phyloP scores from a whole-genome alignment of 1,284 basidiomycete genomes.

The Ceratobasidium sp. region DNA sequence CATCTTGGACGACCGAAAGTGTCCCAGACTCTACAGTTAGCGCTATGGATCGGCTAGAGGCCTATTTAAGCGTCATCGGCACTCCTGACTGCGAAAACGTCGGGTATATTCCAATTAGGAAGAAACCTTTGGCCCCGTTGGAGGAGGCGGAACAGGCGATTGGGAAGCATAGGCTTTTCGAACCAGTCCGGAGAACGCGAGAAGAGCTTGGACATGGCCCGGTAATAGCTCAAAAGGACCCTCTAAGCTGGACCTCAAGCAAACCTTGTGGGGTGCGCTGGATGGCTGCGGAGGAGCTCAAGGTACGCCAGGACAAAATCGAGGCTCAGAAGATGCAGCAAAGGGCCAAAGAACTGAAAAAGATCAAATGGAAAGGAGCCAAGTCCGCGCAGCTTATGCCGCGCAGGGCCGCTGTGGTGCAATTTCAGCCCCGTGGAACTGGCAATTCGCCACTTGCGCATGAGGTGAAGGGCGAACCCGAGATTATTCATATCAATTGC shows the following conservation, averaged over 20 bases:
- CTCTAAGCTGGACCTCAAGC: neutral
- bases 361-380: slow-evolving; percentile 15
- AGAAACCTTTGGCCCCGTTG: neutral
- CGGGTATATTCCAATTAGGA: neutral
- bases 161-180: neutral
- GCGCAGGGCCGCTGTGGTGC: slow-evolving; percentile 9
- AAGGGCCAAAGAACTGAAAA: slow-evolving; percentile 18
- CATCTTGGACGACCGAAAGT: slow-evolving; percentile 5
- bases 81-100: slow-evolving; percentile 24
- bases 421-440: neutral
- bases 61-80: slow-evolving; percentile 36
- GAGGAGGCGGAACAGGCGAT: slow-evolving; percentile 1
- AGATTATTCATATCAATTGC: neutral
- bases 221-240: neutral
- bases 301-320: slow-evolving; percentile 1
- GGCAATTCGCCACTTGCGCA: slow-evolving; percentile 3
- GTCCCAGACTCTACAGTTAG: neutral
- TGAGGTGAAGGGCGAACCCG: neutral
- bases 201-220: neutral
- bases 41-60: slow-evolving; percentile 29
- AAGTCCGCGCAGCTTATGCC: slow-evolving; percentile 15
- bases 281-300: slow-evolving; percentile 25
- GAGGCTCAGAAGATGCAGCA: slow-evolving; percentile 8
- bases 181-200: neutral
- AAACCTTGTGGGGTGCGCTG: neutral